A percentile compares a stretch with the other conserved stretches of the same genome.
phyloP scores from a whole-genome alignment of 2,329 filamentous ascomycete species.

The Aspergillus unguis region DNA sequence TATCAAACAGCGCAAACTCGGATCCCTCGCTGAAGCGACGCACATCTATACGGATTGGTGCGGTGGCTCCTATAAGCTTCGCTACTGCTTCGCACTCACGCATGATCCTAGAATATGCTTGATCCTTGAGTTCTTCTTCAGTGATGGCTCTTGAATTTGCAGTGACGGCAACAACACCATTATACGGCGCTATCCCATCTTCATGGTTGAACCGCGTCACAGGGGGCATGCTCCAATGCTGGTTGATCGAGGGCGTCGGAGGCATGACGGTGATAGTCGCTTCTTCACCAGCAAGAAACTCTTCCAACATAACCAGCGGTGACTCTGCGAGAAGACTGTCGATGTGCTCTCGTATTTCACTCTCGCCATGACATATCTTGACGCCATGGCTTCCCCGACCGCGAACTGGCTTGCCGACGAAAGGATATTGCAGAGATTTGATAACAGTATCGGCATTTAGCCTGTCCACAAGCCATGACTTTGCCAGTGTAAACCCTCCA shows the following conservation, averaged over 20 bases:
- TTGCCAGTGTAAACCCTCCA: constrained; percentile 41
- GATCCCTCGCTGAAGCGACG: constrained; percentile 36
- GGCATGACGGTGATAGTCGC: constrained; percentile 54
- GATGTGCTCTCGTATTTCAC: constrained; percentile 36
- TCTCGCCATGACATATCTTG: constrained; percentile 40
- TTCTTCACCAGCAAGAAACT: constrained; percentile 50
- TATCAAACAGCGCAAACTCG: constrained; percentile 49
- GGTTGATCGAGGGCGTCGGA: constrained; percentile 37
- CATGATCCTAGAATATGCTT: constrained; percentile 31
- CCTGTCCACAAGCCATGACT: constrained; percentile 34
- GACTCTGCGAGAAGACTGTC: constrained; percentile 36
- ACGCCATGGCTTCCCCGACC: constrained; percentile 52
- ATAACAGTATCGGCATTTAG: no score
- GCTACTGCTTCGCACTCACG: constrained; percentile 44
- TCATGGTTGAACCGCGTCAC: constrained; percentile 50
- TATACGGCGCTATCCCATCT: constrained; percentile 50
- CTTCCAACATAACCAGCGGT: constrained; percentile 45
- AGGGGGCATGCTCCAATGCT: constrained; percentile 46
- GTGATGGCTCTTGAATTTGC: constrained; percentile 45
- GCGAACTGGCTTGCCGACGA: constrained; percentile 50
- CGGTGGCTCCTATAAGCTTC: constrained; percentile 39
- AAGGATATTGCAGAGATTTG: constrained; percentile 40
- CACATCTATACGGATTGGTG: constrained; percentile 49
- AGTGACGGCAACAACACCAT: constrained; percentile 47
- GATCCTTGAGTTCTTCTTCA: constrained; percentile 31